Evolutionary conservation across 768 basidiomycete species (phyloP).

Genomic region (Gloeopeniophorella convolvens): DNA sequence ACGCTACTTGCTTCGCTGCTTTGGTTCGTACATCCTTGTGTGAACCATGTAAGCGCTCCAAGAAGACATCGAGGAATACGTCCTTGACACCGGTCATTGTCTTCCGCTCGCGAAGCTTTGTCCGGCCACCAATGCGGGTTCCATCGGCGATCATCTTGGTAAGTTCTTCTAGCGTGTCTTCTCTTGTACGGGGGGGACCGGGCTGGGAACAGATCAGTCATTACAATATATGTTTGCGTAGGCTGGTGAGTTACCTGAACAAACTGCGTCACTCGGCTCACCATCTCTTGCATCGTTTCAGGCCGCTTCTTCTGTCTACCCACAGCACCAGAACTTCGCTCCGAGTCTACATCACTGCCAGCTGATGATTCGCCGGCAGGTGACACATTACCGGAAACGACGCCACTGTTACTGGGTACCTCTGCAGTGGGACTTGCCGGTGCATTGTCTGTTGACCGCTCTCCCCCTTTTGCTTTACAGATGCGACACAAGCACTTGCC

Average conservation of each 20-base stretch:
- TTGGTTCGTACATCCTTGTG: no score
- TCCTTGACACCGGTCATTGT: neutral
- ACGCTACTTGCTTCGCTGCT: no score
- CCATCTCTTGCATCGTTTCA: neutral
- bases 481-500: constrained; percentile 36
- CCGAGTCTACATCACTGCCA: no score
- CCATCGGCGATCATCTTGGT: neutral
- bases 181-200: neutral
- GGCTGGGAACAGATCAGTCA: no score
- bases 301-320: neutral
- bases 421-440: no score
- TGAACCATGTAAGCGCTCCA: neutral
- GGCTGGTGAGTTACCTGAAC: neutral
- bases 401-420: no score
- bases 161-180: neutral
- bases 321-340: no score
- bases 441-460: no score
- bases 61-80: neutral
- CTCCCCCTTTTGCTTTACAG: constrained; percentile 31
- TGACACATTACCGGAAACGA: no score
- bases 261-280: neutral
- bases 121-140: neutral
- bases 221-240: no score
- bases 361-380: no score
- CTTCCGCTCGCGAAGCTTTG: neutral